These are phyloP conservation scores for Debaryomyces singareniensis DNA, from an alignment of 1,139 yeast genomes.

Conservation along the genomic window DNA sequence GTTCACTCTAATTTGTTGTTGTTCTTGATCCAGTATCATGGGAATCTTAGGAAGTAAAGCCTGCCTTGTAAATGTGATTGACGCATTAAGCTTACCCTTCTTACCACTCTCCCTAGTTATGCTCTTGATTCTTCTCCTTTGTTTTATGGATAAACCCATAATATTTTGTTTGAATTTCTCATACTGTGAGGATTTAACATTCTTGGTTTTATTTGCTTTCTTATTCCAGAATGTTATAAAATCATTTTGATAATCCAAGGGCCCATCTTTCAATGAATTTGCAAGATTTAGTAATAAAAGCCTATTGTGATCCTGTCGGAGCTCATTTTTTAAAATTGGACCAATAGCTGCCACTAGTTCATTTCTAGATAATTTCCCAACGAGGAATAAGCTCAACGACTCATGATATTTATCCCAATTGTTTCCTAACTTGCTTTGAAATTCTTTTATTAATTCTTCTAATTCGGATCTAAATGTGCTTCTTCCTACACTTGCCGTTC, in stretches of 20 bases:
- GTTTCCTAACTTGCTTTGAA: slow-evolving; percentile 64
- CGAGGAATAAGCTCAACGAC: slow-evolving; percentile 64
- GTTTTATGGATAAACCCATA: slow-evolving; percentile 79
- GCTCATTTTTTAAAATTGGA: slow-evolving; percentile 48
- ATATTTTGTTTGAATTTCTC: slow-evolving; percentile 81
- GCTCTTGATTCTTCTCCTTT: slow-evolving; percentile 75
- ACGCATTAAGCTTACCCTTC: slow-evolving; percentile 67
- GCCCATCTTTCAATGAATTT: slow-evolving; percentile 71
- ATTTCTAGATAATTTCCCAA: slow-evolving; percentile 71
- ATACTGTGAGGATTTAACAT: slow-evolving; percentile 56
- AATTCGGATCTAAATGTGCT: too few relatives aligned
- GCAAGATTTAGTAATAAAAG: slow-evolving; percentile 75
- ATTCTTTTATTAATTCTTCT: slow-evolving; percentile 64
- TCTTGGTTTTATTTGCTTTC: slow-evolving; percentile 35
- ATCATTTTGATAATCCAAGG: slow-evolving; percentile 35
- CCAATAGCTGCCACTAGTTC: slow-evolving; percentile 60
- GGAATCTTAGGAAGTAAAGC: slow-evolving; percentile 87
- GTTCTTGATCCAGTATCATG: slow-evolving; percentile 55
- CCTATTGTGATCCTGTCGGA: slow-evolving; percentile 66
- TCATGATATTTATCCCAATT: slow-evolving; percentile 87
- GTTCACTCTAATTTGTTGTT: slow-evolving; percentile 44
- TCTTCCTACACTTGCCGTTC: too few relatives aligned
- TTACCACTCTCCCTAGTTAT: slow-evolving; percentile 81
- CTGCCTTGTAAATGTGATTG: slow-evolving; percentile 77
- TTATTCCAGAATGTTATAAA: slow-evolving; percentile 56